Conservation (phyloP, 2,329 filamentous ascomycete genomes). For the Magnaporthiopsis rhizophila region DNA sequence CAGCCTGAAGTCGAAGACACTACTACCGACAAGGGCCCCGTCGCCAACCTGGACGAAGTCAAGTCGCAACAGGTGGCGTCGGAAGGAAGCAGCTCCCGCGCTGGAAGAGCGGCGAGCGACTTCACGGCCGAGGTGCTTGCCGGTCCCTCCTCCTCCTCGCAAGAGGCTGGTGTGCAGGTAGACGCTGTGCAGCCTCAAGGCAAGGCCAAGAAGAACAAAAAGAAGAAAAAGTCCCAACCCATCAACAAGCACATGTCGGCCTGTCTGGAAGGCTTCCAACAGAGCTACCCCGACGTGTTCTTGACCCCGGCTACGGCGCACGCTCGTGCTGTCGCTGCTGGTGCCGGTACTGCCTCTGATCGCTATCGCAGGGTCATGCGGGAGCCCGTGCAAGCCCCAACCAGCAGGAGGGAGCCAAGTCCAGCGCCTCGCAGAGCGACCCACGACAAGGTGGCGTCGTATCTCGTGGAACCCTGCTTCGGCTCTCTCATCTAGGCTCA, state of each 20-base stretch:
- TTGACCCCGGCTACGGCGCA: not conserved
- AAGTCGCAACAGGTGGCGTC: not conserved
- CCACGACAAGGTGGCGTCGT: no score
- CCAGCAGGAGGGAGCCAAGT: not conserved
- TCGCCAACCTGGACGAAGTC: no score
- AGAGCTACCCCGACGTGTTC: not conserved
- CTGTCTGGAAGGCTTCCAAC: not conserved
- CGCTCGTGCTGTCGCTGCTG: not conserved
- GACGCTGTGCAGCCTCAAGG: not conserved
- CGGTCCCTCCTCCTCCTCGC: not conserved
- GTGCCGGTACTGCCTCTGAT: not conserved
- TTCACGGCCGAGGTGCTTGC: not conserved
- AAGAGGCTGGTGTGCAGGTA: not conserved
- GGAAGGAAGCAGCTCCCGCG: not conserved
- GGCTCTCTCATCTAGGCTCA: not conserved
- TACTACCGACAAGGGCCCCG: not conserved
- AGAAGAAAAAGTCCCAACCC: not conserved
- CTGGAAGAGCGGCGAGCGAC: not conserved
- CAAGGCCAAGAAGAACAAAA: not conserved
- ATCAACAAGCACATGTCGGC: not conserved
- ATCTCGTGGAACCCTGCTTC: not conserved
- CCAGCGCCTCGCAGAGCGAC: no score
- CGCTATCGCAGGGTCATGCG: not conserved
- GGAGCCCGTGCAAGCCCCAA: not conserved
- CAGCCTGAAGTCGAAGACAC: not conserved